Conservation (phyloP, 129 eudicot genomes). For the Flaveria brownii region DNA sequence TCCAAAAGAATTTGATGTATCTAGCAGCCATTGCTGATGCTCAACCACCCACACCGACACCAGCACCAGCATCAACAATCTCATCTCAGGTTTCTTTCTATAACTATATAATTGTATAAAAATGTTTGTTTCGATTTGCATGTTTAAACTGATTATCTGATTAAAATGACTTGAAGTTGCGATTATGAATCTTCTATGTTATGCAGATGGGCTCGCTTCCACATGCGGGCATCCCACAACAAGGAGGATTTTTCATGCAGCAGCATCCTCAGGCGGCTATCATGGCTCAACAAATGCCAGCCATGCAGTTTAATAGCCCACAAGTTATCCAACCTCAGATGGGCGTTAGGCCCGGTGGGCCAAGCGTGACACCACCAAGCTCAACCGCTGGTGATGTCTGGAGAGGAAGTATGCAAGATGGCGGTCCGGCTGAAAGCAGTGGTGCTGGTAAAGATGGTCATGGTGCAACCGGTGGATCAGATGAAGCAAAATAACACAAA, state of each 20-base stretch:
- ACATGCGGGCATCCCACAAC: constrained; percentile 73
- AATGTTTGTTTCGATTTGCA: background rate
- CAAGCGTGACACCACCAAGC: constrained; percentile 41
- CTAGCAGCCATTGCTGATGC: constrained; percentile 92
- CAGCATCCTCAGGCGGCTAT: constrained; percentile 61
- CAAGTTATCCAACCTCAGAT: constrained; percentile 49
- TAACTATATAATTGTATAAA: constrained; percentile 9
- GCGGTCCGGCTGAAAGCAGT: constrained; percentile 32
- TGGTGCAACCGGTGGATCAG: constrained; percentile 41
- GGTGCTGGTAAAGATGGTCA: constrained; percentile 46
- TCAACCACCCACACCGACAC: constrained; percentile 71
- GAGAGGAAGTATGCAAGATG: constrained; percentile 60
- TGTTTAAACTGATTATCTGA: background rate
- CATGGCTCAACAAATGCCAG: constrained; percentile 62
- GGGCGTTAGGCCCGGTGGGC: constrained; percentile 42
- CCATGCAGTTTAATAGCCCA: constrained; percentile 52
- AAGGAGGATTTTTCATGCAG: constrained; percentile 82
- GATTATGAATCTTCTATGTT: background rate
- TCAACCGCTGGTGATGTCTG: constrained; percentile 43
- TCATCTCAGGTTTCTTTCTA: constrained; percentile 26
- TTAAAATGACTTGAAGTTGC: background rate
- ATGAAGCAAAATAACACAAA: constrained; percentile 49
- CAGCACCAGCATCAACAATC: constrained; percentile 28
- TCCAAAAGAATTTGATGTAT: constrained; percentile 88
- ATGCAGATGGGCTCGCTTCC: constrained; percentile 61